Evolutionary conservation across 371 early-diverging fungal species (phyloP).

Genomic region (Actinomortierella ambigua): DNA sequence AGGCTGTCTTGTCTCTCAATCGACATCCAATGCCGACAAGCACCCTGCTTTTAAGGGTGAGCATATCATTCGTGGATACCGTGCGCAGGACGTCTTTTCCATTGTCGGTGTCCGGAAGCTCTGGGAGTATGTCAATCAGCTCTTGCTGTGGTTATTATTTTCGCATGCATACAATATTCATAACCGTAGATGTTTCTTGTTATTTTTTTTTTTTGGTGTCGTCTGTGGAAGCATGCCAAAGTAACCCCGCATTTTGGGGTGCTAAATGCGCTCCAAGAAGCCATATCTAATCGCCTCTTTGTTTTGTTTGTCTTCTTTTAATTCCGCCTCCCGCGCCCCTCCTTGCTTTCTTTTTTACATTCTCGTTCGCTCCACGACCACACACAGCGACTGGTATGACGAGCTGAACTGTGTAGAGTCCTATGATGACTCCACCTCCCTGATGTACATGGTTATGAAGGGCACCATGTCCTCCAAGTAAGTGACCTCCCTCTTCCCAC

Average conservation of each 20-base stretch:
- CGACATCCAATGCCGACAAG: constrained; percentile 52
- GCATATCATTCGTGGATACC: constrained; percentile 63
- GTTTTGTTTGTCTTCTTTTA: neutral
- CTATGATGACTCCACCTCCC: constrained; percentile 43
- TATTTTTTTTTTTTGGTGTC: too few relatives aligned
- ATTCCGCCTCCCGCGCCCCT: neutral
- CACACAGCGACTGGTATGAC: constrained; percentile 46
- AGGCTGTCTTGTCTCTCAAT: constrained; percentile 65
- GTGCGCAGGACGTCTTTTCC: constrained; percentile 70
- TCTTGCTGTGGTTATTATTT: neutral
- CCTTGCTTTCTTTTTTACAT: neutral
- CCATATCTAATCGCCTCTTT: neutral
- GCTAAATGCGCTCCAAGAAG: neutral
- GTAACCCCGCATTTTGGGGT: neutral
- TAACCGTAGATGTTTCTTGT: too few relatives aligned
- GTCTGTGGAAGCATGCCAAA: too few relatives aligned
- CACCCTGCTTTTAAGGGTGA: constrained; percentile 67
- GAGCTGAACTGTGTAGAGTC: constrained; percentile 46
- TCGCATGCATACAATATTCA: too few relatives aligned
- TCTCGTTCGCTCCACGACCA: neutral
- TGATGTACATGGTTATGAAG: constrained; percentile 51
- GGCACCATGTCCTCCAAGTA: constrained; percentile 46
- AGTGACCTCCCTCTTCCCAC: neutral
- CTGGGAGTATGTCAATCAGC: constrained; percentile 55
- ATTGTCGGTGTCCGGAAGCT: constrained; percentile 71